A percentile compares a stretch with the other conserved stretches of the same genome.
Conservation (phyloP, 2,329 filamentous ascomycete species). For the Gnomoniopsis smithogilvyi region DNA sequence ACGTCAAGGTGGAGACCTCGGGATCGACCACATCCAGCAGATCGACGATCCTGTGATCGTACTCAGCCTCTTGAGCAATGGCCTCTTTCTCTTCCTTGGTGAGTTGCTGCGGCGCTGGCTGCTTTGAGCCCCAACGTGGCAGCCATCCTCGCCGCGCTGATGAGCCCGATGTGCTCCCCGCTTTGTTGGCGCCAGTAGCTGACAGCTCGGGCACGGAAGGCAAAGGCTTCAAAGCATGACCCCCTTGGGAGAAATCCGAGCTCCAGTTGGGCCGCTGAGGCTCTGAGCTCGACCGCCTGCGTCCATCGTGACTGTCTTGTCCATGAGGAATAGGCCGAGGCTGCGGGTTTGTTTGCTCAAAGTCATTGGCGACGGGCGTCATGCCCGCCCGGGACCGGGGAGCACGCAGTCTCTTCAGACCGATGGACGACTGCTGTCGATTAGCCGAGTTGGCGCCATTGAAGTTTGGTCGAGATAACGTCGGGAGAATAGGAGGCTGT, state of each 20-base stretch:
- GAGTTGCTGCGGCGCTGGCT: background rate
- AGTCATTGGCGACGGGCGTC: background rate
- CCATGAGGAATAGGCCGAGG: background rate
- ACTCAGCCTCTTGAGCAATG: constrained; percentile 15
- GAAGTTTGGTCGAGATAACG: background rate
- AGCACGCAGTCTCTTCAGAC: constrained; percentile 11
- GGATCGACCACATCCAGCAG: constrained; percentile 54
- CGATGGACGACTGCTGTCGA: constrained; percentile 18
- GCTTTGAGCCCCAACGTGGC: background rate
- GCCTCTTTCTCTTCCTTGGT: background rate
- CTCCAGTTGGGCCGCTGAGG: constrained; percentile 22
- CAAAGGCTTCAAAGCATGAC: background rate
- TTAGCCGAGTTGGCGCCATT: background rate
- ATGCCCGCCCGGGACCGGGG: background rate
- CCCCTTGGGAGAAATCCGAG: background rate
- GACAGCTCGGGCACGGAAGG: constrained; percentile 14
- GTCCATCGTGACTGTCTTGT: background rate
- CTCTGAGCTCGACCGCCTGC: constrained; percentile 24
- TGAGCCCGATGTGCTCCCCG: background rate
- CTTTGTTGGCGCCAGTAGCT: background rate
- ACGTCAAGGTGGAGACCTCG: constrained; percentile 78
- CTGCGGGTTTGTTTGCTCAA: background rate
- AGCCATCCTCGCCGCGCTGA: constrained; percentile 4
- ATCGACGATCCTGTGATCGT: constrained; percentile 28
- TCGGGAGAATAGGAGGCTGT: constrained; percentile 1